These are phyloP conservation scores for Avena sativa DNA, from an alignment of 176 grass and related monocot species.

Conservation along the genomic window DNA sequence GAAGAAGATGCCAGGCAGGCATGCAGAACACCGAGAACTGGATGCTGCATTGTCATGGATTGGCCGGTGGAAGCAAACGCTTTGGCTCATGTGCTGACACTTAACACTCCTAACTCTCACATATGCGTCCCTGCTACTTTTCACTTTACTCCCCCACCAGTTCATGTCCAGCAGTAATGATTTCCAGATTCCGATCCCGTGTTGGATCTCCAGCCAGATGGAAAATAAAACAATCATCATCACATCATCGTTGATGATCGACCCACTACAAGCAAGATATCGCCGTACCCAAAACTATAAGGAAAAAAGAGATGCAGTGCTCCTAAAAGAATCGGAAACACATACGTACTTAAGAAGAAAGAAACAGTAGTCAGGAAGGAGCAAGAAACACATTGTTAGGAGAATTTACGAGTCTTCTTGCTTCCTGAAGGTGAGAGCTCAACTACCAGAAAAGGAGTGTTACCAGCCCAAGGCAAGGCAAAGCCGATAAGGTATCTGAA, in stretches of 20 bases:
- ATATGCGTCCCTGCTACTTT: constrained; percentile 30
- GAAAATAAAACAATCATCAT: constrained; percentile 6
- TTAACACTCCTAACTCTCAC: constrained; percentile 33
- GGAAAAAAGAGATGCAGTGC: background rate
- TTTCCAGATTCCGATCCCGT: constrained; percentile 23
- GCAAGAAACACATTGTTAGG: background rate
- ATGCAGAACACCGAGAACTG: background rate
- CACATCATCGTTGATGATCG: background rate
- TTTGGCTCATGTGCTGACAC: constrained; percentile 60
- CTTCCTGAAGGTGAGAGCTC: constrained; percentile 31
- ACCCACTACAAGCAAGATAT: constrained; percentile 34
- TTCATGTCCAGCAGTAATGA: constrained; percentile 24
- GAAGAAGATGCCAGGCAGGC: constrained; percentile 9
- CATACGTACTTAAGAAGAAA: background rate
- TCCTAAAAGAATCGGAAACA: background rate
- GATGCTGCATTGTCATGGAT: background rate
- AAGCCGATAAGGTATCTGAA: constrained; percentile 35
- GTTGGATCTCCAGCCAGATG: constrained; percentile 47
- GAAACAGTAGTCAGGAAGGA: background rate
- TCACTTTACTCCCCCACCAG: constrained; percentile 36
- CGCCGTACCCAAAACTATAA: background rate
- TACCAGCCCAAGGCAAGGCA: constrained; percentile 32
- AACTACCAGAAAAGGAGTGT: constrained; percentile 39
- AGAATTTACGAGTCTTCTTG: background rate
- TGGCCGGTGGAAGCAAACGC: constrained; percentile 39